Evolutionary conservation across 176 grass and related monocot genomes (phyloP).

Genomic region (Hordeum marinum): DNA sequence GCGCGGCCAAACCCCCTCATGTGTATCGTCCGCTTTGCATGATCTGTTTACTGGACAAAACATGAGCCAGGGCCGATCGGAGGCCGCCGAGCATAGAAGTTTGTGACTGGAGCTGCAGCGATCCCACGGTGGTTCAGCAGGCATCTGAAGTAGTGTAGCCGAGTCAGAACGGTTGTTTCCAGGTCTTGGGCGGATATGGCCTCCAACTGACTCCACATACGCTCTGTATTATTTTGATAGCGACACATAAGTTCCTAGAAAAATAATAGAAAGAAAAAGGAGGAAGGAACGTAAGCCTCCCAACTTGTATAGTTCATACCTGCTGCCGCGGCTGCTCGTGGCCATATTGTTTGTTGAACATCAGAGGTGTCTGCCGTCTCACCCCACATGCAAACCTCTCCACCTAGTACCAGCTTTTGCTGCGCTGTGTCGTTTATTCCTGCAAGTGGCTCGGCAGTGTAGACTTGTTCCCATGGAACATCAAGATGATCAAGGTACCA

Average conservation of each 20-base stretch:
- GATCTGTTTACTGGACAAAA: slow-evolving; percentile 48
- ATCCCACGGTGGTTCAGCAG: slow-evolving; percentile 79
- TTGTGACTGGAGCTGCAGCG: slow-evolving; percentile 75
- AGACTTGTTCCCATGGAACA: slow-evolving; percentile 88
- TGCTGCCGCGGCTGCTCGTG: slow-evolving; percentile 83
- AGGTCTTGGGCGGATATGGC: slow-evolving; percentile 58
- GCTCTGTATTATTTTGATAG: slow-evolving; percentile 40
- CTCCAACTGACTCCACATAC: slow-evolving; percentile 79
- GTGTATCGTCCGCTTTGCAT: neutral
- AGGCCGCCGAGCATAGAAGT: slow-evolving; percentile 56
- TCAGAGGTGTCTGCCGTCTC: slow-evolving; percentile 78
- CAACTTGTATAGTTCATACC: slow-evolving; percentile 32
- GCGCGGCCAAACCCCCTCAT: slow-evolving; percentile 1
- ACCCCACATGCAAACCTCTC: slow-evolving; percentile 95
- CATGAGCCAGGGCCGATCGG: slow-evolving; percentile 70
- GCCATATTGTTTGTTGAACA: slow-evolving; percentile 96
- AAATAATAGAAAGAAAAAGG: neutral
- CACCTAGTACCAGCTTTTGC: slow-evolving; percentile 83
- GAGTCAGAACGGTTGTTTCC: slow-evolving; percentile 54
- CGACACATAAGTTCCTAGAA: neutral
- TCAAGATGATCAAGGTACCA: slow-evolving; percentile 98
- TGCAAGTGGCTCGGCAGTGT: slow-evolving; percentile 64
- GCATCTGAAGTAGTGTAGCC: slow-evolving; percentile 83
- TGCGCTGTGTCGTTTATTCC: slow-evolving; percentile 54
- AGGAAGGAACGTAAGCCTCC: neutral